phyloP scores from a whole-genome alignment of 2,329 filamentous ascomycete genomes.

The Colletotrichum zoysiae region DNA sequence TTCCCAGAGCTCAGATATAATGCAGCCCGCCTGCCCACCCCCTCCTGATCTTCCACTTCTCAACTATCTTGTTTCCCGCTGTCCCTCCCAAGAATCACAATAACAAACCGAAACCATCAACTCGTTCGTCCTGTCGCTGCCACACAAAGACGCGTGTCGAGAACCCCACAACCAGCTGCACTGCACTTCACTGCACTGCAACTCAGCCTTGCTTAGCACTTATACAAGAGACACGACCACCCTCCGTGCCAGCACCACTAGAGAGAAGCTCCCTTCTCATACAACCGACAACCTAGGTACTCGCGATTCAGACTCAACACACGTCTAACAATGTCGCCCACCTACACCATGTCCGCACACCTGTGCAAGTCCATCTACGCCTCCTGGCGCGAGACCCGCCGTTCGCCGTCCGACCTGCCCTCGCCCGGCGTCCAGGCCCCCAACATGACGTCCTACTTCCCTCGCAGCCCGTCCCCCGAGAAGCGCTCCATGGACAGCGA shows the following conservation, averaged over 20 bases:
- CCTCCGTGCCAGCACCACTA: not conserved
- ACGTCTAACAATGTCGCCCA: conserved; percentile 65
- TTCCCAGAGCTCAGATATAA: conserved; percentile 36
- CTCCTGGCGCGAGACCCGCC: conserved; percentile 67
- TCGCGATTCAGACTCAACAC: conserved; percentile 23
- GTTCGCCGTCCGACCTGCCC: conserved; percentile 53
- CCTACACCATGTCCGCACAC: conserved; percentile 72
- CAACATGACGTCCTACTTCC: conserved; percentile 48
- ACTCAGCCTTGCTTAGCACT: conserved; percentile 18
- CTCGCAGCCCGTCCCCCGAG: conserved; percentile 46
- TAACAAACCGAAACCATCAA: conserved; percentile 12
- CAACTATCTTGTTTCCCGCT: conserved; percentile 16
- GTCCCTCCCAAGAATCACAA: conserved; percentile 30
- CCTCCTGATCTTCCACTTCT: not conserved
- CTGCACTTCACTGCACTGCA: conserved; percentile 1
- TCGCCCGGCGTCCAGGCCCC: conserved; percentile 47
- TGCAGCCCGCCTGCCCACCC: conserved; percentile 24
- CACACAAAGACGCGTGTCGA: conserved; percentile 26
- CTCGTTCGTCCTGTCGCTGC: conserved; percentile 10
- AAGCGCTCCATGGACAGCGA: conserved; percentile 64
- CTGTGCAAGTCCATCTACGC: conserved; percentile 71
- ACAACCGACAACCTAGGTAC: not conserved
- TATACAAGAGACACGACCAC: conserved; percentile 27
- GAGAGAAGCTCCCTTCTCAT: conserved; percentile 1
- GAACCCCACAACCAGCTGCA: conserved; percentile 16